Evolutionary conservation across 805 yeast species (phyloP), one percentile per base, ranked within the genome.

Genomic region (Lachancea mirantina): DNA sequence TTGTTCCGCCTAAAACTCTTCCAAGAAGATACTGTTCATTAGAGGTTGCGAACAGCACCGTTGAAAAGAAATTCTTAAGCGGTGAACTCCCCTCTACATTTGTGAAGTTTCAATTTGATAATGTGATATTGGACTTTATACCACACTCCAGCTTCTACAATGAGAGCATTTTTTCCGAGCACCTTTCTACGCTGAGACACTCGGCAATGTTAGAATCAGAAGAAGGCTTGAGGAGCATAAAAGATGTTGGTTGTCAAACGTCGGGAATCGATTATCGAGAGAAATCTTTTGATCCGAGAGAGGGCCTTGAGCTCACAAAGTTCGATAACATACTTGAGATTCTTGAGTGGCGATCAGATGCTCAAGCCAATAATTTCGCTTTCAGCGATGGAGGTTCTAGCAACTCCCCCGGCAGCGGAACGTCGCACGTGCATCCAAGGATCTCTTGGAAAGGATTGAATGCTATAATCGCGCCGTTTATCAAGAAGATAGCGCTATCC

Each of bases 31-130:
- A 58, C 25, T 53, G 61, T 14, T 79, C 96, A 6, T 67, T 84
- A 14, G 97, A 92, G 46, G 81, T 92, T 41, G 97, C 97, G 1
- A 92, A 88, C 46, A 84, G 62, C 77, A 81, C 70, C 77, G 48
- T 85, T 83, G 59, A 84, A 78, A 49, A 74, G 78, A 71, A 74
- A 43, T 87, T 87, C 51, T 65, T 77, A 25, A 81, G 76, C 43
- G 97, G 97, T 2, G 65, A 71, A n/a, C 61, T 92, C 14, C 68
- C 74, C n/a, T 78, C 94, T 0, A 78, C 74, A 17, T 88, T 76
- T 57, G 85, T 87, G 33, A 85, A 84, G 50, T 92, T 87, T 31
- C 63, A 58, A 33, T 41, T 58, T 26, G 63, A 58, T 32, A 55
- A 53, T 31, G 49, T 56, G n/a, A 46, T 57, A 8, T 27, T 56